phyloP scores from a whole-genome alignment of 768 basidiomycete species.

The Rickenella mellea region DNA sequence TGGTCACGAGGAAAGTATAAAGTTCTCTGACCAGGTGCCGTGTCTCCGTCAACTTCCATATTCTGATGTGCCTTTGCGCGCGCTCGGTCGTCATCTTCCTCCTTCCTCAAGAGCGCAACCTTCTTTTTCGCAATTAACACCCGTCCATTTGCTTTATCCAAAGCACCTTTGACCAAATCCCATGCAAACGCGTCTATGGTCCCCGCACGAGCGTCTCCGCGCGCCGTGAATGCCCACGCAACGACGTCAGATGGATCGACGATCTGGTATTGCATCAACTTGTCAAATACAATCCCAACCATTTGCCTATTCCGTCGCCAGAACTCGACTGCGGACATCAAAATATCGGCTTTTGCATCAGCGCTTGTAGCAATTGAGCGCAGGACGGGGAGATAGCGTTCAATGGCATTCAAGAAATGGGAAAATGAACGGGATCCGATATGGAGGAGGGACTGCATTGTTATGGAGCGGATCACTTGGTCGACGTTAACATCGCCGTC shows the following conservation, averaged over 20 bases:
- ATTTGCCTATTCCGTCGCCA: slow-evolving; percentile 84
- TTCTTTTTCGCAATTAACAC: slow-evolving; percentile 71
- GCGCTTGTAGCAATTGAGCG: slow-evolving; percentile 47
- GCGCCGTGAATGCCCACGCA: slow-evolving; percentile 62
- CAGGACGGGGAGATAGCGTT: slow-evolving; percentile 78
- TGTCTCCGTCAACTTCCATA: slow-evolving; percentile 68
- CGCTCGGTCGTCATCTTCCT: slow-evolving; percentile 81
- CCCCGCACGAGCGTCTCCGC: slow-evolving; percentile 38
- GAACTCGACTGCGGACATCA: slow-evolving; percentile 63
- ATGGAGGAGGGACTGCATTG: slow-evolving; percentile 80
- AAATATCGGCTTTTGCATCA: slow-evolving; percentile 62
- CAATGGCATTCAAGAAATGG: slow-evolving; percentile 94
- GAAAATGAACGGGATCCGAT: slow-evolving; percentile 95
- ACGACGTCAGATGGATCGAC: slow-evolving; percentile 92
- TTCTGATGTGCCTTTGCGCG: slow-evolving; percentile 54
- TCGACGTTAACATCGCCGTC: slow-evolving; percentile 59
- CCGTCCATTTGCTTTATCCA: slow-evolving; percentile 88
- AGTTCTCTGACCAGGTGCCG: slow-evolving; percentile 33
- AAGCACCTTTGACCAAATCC: slow-evolving; percentile 72
- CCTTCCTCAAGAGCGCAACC: slow-evolving; percentile 68
- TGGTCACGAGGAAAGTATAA: not conserved
- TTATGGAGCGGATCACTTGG: slow-evolving; percentile 60
- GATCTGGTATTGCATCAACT: slow-evolving; percentile 97
- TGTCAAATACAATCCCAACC: slow-evolving; percentile 90
- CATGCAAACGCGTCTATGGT: slow-evolving; percentile 46